Percentiles rank a stretch among this genome's conserved stretches.
Evolutionary conservation across 768 basidiomycete species (phyloP).

Genomic region (Phlegmacium glaucopus): DNA sequence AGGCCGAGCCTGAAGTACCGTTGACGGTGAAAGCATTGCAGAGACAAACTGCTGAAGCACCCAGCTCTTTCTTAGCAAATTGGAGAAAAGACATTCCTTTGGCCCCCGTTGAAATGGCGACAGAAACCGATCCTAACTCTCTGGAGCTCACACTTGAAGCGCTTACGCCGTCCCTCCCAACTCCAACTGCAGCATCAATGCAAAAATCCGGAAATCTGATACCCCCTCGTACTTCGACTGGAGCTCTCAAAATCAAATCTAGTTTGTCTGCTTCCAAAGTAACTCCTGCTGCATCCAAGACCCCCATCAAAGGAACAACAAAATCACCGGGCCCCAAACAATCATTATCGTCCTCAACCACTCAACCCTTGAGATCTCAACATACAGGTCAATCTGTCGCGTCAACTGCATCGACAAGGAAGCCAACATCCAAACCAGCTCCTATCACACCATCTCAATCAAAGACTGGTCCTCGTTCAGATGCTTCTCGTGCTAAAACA

Average conservation of each 20-base stretch:
- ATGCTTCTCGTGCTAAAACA: slow-evolving; percentile 32
- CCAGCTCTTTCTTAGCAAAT: slow-evolving; percentile 22
- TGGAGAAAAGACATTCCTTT: slow-evolving; percentile 25
- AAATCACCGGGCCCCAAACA: slow-evolving; percentile 21
- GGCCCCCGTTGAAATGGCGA: slow-evolving; percentile 13
- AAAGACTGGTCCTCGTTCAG: slow-evolving; percentile 26
- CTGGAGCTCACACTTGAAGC: background rate
- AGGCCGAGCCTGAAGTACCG: slow-evolving; percentile 16
- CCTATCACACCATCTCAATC: slow-evolving; percentile 12
- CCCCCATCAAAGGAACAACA: slow-evolving; percentile 21
- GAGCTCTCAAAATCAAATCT: slow-evolving; percentile 9
- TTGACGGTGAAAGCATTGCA: slow-evolving; percentile 22
- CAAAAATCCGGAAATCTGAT: slow-evolving; percentile 12
- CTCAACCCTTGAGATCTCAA: slow-evolving; percentile 31
- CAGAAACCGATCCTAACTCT: slow-evolving; percentile 6
- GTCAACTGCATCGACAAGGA: slow-evolving; percentile 20
- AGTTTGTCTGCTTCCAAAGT: slow-evolving; percentile 9
- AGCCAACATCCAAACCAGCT: slow-evolving; percentile 16
- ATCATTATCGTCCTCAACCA: slow-evolving; percentile 17
- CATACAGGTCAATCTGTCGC: slow-evolving; percentile 29
- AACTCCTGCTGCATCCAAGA: slow-evolving; percentile 19
- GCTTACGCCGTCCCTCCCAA: slow-evolving; percentile 5
- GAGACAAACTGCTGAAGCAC: slow-evolving; percentile 16
- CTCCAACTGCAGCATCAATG: slow-evolving; percentile 10
- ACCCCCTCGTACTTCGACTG: slow-evolving; percentile 13